These are phyloP conservation scores for Rubroboletus pulcherrimus DNA, from an alignment of 768 basidiomycete genomes.

Conservation along the genomic window DNA sequence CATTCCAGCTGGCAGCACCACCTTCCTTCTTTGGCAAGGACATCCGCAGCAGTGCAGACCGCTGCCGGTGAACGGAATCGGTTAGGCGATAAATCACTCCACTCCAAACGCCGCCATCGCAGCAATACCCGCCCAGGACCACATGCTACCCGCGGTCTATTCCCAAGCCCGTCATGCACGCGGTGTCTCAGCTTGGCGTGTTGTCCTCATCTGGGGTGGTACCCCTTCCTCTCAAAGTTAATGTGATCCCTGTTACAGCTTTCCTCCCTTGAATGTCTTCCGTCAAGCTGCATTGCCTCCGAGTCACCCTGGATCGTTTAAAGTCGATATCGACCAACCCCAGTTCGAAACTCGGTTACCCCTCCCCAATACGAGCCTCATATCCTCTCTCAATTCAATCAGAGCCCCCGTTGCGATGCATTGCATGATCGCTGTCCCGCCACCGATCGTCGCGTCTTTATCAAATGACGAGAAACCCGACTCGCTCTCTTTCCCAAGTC, in stretches of 20 bases:
- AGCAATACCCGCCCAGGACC: not conserved
- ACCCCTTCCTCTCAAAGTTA: not conserved
- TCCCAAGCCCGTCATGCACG: no score
- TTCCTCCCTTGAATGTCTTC: not conserved
- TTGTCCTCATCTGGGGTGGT: not conserved
- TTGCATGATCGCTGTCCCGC: not conserved
- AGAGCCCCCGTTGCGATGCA: not conserved
- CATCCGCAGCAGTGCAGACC: no score
- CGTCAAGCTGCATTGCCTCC: not conserved
- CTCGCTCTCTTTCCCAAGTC: no score
- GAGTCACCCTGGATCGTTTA: not conserved
- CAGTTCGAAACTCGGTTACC: not conserved
- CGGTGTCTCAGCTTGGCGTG: not conserved
- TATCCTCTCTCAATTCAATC: not conserved
- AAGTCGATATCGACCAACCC: no score
- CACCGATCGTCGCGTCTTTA: no score
- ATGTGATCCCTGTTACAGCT: not conserved
- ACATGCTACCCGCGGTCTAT: not conserved
- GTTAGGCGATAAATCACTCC: no score
- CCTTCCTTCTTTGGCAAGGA: slow-evolving; percentile 7
- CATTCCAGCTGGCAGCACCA: slow-evolving; percentile 9
- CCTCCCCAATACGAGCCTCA: not conserved
- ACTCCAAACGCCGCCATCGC: not conserved
- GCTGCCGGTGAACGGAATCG: no score
- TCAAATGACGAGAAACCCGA: no score